Evolutionary conservation across 139 green algal genomes (phyloP), one percentile per base, ranked within the genome.

Genomic region (Auxenochlorella protothecoides): DNA sequence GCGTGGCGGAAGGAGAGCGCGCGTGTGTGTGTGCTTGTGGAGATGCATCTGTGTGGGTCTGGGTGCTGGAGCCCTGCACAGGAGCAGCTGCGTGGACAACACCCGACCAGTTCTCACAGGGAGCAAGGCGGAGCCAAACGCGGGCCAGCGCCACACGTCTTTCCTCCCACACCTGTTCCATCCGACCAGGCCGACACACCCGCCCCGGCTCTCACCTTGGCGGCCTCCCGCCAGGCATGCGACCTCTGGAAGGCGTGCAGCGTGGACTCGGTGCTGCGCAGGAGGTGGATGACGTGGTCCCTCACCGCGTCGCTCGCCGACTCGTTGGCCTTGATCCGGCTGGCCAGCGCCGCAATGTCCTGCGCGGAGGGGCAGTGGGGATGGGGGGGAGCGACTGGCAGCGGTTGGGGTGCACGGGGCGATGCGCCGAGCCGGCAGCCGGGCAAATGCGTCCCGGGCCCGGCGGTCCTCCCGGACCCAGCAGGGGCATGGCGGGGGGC

Each of bases 191-290:
- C 16, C 5, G 4, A 14, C n/a, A 6, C 27, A 44, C 27, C 27
- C 27, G 55, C 8, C 44, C 56, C 4, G n/a, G 5, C 54, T 10
- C 76, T 10, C n/a, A 72, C 68, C 64, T 80, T 73, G 15, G 78
- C 56, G 2, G 66, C 68, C 52, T 80, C 65, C 4, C 80, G 74
- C 80, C 78, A 84, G 27, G 62, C 59, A 15, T 79, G 56, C 5
- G 78, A 70, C 53, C 80, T 70, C 71, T 79, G 75, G 60, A 79
- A 84, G 14, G 78, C 72, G 61, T 83, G 71, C 14, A 81, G 53
- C 10, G 74, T 78, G 5, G 71, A 51, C 13, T 84, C 80, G 3
- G 74, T 79, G 56, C 79, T 68, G 12, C 71, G 67, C 52, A 80
- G 52, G 55, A 84, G 69, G 53, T 68, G 59, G 11, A 81, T 55